Conservation (phyloP, 2,329 filamentous ascomycete species). For the Aspergillus persii region DNA sequence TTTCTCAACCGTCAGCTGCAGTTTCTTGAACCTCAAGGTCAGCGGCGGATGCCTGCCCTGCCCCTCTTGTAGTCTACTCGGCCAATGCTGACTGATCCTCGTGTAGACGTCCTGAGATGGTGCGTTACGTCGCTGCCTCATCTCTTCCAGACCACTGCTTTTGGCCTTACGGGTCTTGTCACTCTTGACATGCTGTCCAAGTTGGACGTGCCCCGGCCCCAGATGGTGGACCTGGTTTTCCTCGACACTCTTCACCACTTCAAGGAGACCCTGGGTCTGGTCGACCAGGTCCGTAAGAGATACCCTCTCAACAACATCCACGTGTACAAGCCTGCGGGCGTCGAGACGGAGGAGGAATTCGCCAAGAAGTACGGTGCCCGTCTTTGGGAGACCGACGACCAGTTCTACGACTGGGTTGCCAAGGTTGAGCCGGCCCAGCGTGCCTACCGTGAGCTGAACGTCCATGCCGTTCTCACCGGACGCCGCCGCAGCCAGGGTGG, state of each 20-base stretch:
- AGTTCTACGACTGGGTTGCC: conserved; percentile 93
- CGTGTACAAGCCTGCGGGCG: conserved; percentile 81
- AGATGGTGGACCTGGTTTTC: conserved; percentile 62
- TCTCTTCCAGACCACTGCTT: conserved; percentile 83
- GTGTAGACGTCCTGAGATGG: conserved; percentile 80
- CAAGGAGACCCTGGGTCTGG: conserved; percentile 69
- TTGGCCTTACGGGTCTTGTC: conserved; percentile 75
- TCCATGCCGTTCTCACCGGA: conserved; percentile 88
- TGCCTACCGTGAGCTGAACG: conserved; percentile 81
- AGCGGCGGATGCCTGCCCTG: conserved; percentile 19
- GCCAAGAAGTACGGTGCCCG: conserved; percentile 75
- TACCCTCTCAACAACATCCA: conserved; percentile 82
- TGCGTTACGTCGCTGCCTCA: conserved; percentile 86
- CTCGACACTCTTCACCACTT: conserved; percentile 84
- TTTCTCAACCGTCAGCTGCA: conserved; percentile 90
- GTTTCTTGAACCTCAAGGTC: conserved; percentile 75
- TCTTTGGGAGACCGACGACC: conserved; percentile 80
- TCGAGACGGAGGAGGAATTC: conserved; percentile 72
- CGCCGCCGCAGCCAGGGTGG: conserved; percentile 89
- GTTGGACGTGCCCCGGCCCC: conserved; percentile 47
- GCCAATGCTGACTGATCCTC: conserved; percentile 12
- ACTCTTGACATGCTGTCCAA: conserved; percentile 69
- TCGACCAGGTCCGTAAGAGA: conserved; percentile 69
- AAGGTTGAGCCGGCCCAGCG: conserved; percentile 96
- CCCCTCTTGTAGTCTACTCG: conserved; percentile 8